Percentiles rank a stretch among this genome's conserved stretches.
Evolutionary conservation across 2,329 filamentous ascomycete genomes (phyloP).

Genomic region (Monosporascus ibericus): DNA sequence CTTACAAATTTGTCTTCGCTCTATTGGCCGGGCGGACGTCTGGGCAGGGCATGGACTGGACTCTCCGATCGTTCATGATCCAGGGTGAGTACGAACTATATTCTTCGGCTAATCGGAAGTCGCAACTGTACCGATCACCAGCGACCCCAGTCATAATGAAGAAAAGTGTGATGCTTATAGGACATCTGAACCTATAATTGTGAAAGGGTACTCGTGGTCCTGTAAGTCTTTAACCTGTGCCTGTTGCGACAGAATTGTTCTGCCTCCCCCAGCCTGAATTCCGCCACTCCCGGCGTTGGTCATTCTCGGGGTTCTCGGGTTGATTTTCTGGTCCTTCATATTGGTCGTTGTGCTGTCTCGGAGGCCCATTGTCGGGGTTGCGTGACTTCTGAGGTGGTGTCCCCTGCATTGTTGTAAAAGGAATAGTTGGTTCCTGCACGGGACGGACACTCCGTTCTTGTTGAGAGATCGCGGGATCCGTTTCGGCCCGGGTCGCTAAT

Average conservation of each 20-base stretch:
- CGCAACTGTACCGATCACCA: not conserved
- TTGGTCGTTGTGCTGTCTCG: conserved; percentile 35
- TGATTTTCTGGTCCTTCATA: conserved; percentile 39
- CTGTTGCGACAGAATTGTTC: conserved; percentile 42
- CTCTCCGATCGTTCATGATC: not conserved
- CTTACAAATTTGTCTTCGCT: not conserved
- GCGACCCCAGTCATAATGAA: not conserved
- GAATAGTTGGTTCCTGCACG: conserved; percentile 53
- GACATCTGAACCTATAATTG: not conserved
- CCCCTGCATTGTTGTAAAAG: conserved; percentile 35
- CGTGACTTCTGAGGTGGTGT: conserved; percentile 46
- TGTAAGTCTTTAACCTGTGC: conserved; percentile 29
- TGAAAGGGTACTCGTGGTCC: conserved; percentile 9
- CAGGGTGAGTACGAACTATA: not conserved
- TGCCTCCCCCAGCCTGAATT: conserved; percentile 50
- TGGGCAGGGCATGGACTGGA: not conserved
- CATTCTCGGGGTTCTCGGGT: conserved; percentile 33
- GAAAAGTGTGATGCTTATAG: not conserved
- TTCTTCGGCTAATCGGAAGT: not conserved
- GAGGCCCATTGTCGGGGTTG: conserved; percentile 38
- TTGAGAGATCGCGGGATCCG: conserved; percentile 78
- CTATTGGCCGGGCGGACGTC: not conserved
- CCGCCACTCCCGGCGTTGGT: conserved; percentile 49
- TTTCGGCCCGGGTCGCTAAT: conserved; percentile 65
- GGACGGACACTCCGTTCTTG: conserved; percentile 80